Conservation (phyloP, 768 basidiomycete genomes). For the Tylopilus sp. region DNA sequence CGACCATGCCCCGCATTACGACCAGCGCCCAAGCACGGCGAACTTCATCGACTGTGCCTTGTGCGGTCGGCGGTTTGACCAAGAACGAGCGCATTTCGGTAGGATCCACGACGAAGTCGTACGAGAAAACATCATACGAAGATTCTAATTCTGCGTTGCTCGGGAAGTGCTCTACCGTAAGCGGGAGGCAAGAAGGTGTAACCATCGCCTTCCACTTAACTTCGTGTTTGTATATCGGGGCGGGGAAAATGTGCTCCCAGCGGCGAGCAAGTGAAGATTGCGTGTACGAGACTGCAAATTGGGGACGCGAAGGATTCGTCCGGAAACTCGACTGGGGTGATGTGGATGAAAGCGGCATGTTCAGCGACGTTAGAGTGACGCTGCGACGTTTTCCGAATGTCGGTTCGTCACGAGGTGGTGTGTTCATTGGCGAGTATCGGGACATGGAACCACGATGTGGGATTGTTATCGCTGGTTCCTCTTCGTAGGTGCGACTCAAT, state of each 20-base stretch:
- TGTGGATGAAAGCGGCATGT: slow-evolving; percentile 47
- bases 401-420: slow-evolving; percentile 70
- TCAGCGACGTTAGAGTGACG: slow-evolving; percentile 34
- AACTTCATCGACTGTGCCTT: slow-evolving; percentile 50
- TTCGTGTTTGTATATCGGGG: slow-evolving; percentile 71
- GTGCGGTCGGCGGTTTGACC: slow-evolving; percentile 57
- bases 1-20: slow-evolving; percentile 92
- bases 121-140: slow-evolving; percentile 78
- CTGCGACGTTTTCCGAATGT: slow-evolving; percentile 52
- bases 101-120: slow-evolving; percentile 84
- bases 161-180: slow-evolving; percentile 89
- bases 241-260: slow-evolving; percentile 87
- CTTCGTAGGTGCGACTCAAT: slow-evolving; percentile 54
- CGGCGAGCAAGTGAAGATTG: slow-evolving; percentile 77
- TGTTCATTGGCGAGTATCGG: slow-evolving; percentile 62
- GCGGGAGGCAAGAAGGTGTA: slow-evolving; percentile 82
- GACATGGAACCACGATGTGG: slow-evolving; percentile 47
- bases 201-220: slow-evolving; percentile 90
- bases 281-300: slow-evolving; percentile 51
- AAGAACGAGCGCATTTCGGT: slow-evolving; percentile 85
- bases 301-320: slow-evolving; percentile 68
- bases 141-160: slow-evolving; percentile 68
- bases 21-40: slow-evolving; percentile 71
- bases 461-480: slow-evolving; percentile 42
- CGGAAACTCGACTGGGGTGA: slow-evolving; percentile 37